Base-by-base conservation (phyloP, 306 rosid species). In the Mimosa bimucronata region DNA sequence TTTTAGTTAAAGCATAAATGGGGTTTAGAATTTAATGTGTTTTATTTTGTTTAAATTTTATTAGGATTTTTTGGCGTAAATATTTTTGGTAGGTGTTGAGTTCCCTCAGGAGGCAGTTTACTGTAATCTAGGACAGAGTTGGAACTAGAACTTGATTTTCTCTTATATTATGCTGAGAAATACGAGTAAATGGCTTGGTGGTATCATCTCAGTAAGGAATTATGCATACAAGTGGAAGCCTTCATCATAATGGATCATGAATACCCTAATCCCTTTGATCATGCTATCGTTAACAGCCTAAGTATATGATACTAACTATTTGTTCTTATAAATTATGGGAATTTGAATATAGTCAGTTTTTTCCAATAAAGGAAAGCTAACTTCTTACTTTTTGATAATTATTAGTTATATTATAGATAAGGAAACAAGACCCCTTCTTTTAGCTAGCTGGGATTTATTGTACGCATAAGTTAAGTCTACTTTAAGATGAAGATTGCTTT, bases 401-500 rank as follows among this genome's bases (percentile, higher is more conserved):
- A n/a, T 74, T 80, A 13, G 11, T 1, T 12, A 44, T 44, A 66
- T 15, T 74, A 37, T 18, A 9, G 66, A 50, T 64, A 37, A 73
- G 13, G 38, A 71, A 45, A 42, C 18, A 71, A 71, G 29, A 71
- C 60, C 52, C 77, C 52, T 79, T 45, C 18, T 45, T 28, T 28
- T 7, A 53, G 48, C 31, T 21, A 8, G 1, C 58, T 53, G 80
- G 45, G 70, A 75, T 75, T 42, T 72, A 71, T 44, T 23, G 21
- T 74, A 74, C 37, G 45, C 70, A 16, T 23, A 19, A 64, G 46
- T 25, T 31, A 14, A 46, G 9, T 72, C 67, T 62, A 5, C 34
- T 30, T 45, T 45, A 34, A 34, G 73, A 61, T 9, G 50, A 71
- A 60, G 71, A 25, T 65, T 73, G 64, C 34, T 77, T 73, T 67